Base-by-base conservation (phyloP, 768 basidiomycete species). In the Suillus bovinus region DNA sequence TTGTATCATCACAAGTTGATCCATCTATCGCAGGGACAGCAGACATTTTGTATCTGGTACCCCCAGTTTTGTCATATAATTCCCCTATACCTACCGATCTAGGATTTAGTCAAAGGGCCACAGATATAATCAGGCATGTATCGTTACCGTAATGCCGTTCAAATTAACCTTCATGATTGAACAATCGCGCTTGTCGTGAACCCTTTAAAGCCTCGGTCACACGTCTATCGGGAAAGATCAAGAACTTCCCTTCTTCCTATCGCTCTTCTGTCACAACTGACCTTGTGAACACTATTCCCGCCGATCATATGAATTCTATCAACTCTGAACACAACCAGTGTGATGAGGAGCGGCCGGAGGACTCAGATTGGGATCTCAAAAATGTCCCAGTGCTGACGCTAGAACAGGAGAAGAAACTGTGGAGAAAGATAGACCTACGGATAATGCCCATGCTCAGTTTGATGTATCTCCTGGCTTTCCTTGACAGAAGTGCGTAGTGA, bases 401-500 rank as follows among this genome's bases (percentile, higher is more conserved):
- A 10, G 82, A 79, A 58, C 70, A 86, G 68, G 84, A 87, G 74
- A 78, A 71, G 61, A 79, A 69, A 58, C 68, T 87, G 58, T 84
- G 84, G 76, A 71, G 82, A 57, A 87, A 85, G 72, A 77, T 88
- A 31, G 86, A 88, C 66, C 39, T 78, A 5, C 75, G 82, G 59
- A 73, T 87, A 27, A 80, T 86, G 78, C 84, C 85, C 1, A 85
- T 85, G 27, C 72, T 88, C 34, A 73, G 80, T 1, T 65, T 87
- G 50, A 82, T 88, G 76, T 88, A 86, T 68, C 71, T 89, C 54
- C 68, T 87, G 42, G 84, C 83, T 5, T 88, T 87, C 71, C 71
- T 89, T 68, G 87, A 88, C 68, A 74, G 86, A 77, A 83, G 85
- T 80, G 59, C 38, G 76, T 67, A 24, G 10, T 27, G 22, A 5